phyloP scores from a whole-genome alignment of 495 filamentous ascomycete species.

The Melanomma pulvis-pyrius region DNA sequence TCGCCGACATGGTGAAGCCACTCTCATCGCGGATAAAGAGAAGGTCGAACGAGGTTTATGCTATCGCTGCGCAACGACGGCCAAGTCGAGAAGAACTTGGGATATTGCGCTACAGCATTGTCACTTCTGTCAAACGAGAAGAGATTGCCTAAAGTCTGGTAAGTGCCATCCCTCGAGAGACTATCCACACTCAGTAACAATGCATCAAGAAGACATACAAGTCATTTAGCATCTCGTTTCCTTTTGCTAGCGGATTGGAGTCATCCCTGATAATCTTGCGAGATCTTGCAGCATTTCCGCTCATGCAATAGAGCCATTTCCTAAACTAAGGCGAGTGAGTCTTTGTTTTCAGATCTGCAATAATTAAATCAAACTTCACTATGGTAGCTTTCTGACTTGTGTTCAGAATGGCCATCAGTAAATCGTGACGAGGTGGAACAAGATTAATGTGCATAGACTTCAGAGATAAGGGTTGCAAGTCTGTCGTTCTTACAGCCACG shows the following conservation, averaged over 20 bases:
- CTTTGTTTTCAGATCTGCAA: background rate
- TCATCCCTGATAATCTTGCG: no score
- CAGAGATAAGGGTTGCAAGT: background rate
- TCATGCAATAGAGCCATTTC: background rate
- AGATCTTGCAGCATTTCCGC: background rate
- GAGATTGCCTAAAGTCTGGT: background rate
- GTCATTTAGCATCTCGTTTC: background rate
- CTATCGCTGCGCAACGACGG: background rate
- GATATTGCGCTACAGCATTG: background rate
- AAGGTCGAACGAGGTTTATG: background rate
- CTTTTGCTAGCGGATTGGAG: background rate
- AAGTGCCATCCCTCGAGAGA: background rate
- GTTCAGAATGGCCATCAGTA: background rate
- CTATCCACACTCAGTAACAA: background rate
- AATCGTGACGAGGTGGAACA: background rate
- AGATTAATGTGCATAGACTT: background rate
- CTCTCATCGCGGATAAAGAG: background rate
- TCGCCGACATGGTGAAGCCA: background rate
- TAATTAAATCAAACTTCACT: background rate
- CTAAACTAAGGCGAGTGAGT: background rate
- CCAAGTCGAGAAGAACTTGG: background rate
- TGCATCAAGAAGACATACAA: background rate
- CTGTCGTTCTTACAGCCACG: background rate
- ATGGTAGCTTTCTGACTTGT: background rate
- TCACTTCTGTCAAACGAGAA: background rate